Evolutionary conservation across 306 rosid genomes (phyloP).

Genomic region (Cicer bijugum): DNA sequence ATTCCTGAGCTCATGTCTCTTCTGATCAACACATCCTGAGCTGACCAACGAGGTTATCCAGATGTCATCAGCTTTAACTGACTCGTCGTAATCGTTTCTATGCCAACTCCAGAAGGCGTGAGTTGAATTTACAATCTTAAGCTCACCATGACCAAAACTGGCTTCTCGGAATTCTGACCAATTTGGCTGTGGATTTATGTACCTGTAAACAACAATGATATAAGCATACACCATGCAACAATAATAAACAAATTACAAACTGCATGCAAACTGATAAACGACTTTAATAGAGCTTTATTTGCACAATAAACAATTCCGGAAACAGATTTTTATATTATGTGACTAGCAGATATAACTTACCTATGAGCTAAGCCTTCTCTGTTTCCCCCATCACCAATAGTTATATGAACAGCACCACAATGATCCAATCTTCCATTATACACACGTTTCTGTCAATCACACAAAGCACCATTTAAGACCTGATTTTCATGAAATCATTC

Average conservation of each 20-base stretch:
- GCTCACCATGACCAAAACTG: constrained; percentile 96
- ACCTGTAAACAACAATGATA: constrained; percentile 54
- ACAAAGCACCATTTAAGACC: constrained; percentile 21
- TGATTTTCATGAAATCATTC: not conserved
- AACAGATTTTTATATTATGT: constrained; percentile 27
- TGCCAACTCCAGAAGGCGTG: constrained; percentile 98
- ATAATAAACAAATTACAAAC: constrained; percentile 11
- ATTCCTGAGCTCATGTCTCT: constrained; percentile 53
- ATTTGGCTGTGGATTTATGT: constrained; percentile 68
- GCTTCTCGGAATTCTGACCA: constrained; percentile 94
- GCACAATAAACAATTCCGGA: not conserved
- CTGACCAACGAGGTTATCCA: constrained; percentile 81
- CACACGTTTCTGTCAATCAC: constrained; percentile 71
- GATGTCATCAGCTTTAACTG: constrained; percentile 80
- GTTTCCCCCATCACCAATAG: constrained; percentile 98
- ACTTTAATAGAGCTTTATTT: not conserved
- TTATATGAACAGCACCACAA: constrained; percentile 90
- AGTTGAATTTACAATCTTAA: constrained; percentile 70
- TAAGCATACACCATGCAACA: not conserved
- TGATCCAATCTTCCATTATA: constrained; percentile 67
- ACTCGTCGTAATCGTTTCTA: constrained; percentile 87
- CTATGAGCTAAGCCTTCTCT: constrained; percentile 87
- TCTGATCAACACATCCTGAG: constrained; percentile 69
- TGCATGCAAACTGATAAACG: constrained; percentile 24
- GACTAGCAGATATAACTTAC: constrained; percentile 50